Base-by-base conservation (phyloP, 2,329 filamentous ascomycete genomes). In the Neonectria hederae region DNA sequence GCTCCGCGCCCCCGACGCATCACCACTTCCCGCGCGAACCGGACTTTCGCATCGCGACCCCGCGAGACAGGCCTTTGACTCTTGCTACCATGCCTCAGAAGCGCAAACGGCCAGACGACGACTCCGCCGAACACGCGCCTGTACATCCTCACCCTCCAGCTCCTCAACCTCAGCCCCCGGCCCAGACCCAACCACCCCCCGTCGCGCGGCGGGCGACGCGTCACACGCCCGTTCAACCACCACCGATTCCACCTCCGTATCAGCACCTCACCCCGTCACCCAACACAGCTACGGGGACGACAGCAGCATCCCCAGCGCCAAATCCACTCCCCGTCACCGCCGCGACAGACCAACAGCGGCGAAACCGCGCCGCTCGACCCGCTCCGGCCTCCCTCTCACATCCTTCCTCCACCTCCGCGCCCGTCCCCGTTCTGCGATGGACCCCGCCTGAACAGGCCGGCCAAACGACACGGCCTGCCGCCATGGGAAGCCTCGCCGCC, bases 151-250 rank as follows among this genome's bases (percentile, higher is more conserved):
- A 59, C 22, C 59, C 30, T 56, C 61, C 35, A n/a, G 35, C 57
- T 56, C 40, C 61, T 38, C 57, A 43, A 59, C 54, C 58, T 52
- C 67, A 65, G 26, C 65, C 63, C 57, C 65, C 67, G 28, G 28
- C 63, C 19, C 52, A 59, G 62, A 22, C 68, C 30, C 65, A 69
- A 59, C 59, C 72, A 59, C 61, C 73, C 59, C 62, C 69, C 51
- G 55, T 65, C 40, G 75, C 77, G 76, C 78, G 79, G 72, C 76
- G 78, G 65, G 74, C 77, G 65, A 79, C 79, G 78, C 79, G 79
- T 76, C 79, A 80, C 64, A 80, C 77, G 66, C 74, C 75, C 24
- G 74, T 77, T 52, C 68, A 71, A 59, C 76, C 75, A 49, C 69
- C 75, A 48, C 72, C 72, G 57, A 63, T 56, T 11, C 57, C 66